Base-by-base conservation (phyloP, 768 basidiomycete genomes). In the Daedalea quercina region DNA sequence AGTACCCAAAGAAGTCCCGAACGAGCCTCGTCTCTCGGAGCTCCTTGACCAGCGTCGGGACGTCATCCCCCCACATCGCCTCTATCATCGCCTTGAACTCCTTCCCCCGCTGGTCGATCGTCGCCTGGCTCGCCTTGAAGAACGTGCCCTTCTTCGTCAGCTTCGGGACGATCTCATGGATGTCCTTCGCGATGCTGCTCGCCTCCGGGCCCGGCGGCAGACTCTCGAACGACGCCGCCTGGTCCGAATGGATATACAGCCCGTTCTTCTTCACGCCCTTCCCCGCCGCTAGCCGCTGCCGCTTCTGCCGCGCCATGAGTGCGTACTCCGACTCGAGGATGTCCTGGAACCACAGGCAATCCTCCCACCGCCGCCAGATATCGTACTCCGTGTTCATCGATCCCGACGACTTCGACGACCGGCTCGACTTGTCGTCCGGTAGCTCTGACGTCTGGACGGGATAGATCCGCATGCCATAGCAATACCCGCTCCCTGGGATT, bases 161-260 rank as follows among this genome's bases (percentile, higher is more conserved):
- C 50, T 73, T 74, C 19, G 90, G 90, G 2, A 92, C 63, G 60
- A 81, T 68, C 4, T 76, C 59, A 60, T 90, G 87, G 40, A 90
- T 76, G 54, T 87, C 79, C 47, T 73, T 77, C n/a, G 82, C 81
- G 41, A 91, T 77, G 13, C 83, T 82, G 45, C 77, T 79, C 4
- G 87, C 87, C 60, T 88, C 77, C n/a, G 89, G 89, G 8, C 88
- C 90, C 7, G 86, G 85, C 12, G 90, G 90, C 19, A 92, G 75
- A 1, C 88, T 90, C 49, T 91, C 90, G 74, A 85, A 92, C 13
- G 90, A 91, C 1, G 90, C 83, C 1, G 90, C 90, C 52, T 76
- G 73, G 62, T 89, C 84, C 28, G 81, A 77, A 54, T 82, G 79
- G 54, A 86, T 77, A 54, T 88, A 79, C 2, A 87, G 75, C 17